These are phyloP conservation scores for Lyophyllum shimeji DNA, from an alignment of 768 basidiomycete species.

Conservation along the genomic window DNA sequence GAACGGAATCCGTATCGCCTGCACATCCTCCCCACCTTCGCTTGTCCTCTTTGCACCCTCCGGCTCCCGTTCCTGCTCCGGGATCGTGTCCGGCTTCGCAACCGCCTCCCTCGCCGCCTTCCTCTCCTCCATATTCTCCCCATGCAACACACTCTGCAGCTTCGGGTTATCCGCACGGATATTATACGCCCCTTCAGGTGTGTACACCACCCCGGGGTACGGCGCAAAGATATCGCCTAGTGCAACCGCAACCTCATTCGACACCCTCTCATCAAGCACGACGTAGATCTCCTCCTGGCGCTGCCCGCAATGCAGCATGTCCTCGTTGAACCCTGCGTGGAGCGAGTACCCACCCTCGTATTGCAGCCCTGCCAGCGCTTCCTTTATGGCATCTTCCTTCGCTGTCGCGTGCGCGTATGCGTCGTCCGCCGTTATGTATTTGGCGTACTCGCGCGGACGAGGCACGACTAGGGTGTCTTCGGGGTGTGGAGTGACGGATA, in stretches of 20 bases:
- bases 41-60: not conserved
- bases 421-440: not conserved
- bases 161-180: not conserved
- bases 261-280: not conserved
- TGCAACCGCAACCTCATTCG: not conserved
- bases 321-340: not conserved
- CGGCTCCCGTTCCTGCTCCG: not conserved
- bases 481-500: too few species aligned
- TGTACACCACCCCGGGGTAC: not conserved
- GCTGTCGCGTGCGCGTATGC: not conserved
- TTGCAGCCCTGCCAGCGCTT: not conserved
- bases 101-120: not conserved
- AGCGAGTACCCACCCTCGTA: not conserved
- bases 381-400: not conserved
- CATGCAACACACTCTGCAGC: not conserved
- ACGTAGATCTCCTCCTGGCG: not conserved
- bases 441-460: not conserved
- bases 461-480: not conserved
- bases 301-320: not conserved
- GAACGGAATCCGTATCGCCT: not conserved
- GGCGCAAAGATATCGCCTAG: not conserved
- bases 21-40: not conserved
- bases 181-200: not conserved
- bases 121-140: not conserved
- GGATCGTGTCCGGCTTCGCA: not conserved